Conservation (phyloP, 1,139 yeast genomes). For the Sugiyamaella castrensis region DNA sequence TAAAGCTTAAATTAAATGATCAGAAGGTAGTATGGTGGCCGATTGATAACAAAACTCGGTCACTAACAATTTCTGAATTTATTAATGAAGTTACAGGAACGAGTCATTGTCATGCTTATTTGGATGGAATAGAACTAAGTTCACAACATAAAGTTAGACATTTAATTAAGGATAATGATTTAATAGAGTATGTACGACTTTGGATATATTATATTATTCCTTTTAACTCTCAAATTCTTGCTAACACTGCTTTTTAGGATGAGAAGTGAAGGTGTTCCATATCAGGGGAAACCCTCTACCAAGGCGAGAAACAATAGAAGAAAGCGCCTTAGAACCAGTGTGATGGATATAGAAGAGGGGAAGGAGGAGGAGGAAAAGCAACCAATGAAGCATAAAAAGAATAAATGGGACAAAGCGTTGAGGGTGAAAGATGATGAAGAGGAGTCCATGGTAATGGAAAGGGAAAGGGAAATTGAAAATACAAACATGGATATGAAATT, state of each 20-base stretch:
- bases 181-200: slow-evolving; percentile 11
- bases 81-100: slow-evolving; percentile 2
- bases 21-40: slow-evolving; percentile 10
- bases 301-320: slow-evolving; percentile 20
- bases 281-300: slow-evolving; percentile 20
- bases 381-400: not conserved
- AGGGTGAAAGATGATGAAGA: not conserved
- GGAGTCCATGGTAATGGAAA: not conserved
- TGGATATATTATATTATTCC: no score
- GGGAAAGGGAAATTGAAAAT: not conserved
- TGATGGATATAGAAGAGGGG: not conserved
- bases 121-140: slow-evolving; percentile 9
- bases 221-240: no score
- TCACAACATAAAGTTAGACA: slow-evolving; percentile 10
- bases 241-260: not conserved
- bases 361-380: not conserved
- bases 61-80: slow-evolving; percentile 1
- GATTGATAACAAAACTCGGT: slow-evolving; percentile 1
- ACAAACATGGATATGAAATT: not conserved
- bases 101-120: slow-evolving; percentile 1
- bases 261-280: slow-evolving; percentile 12
- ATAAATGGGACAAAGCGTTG: not conserved
- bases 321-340: slow-evolving; percentile 4
- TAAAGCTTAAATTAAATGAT: slow-evolving; percentile 12
- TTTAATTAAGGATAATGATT: slow-evolving; percentile 15